phyloP scores from a whole-genome alignment of 2,329 filamentous ascomycete genomes.

The Colletotrichum costaricense region DNA sequence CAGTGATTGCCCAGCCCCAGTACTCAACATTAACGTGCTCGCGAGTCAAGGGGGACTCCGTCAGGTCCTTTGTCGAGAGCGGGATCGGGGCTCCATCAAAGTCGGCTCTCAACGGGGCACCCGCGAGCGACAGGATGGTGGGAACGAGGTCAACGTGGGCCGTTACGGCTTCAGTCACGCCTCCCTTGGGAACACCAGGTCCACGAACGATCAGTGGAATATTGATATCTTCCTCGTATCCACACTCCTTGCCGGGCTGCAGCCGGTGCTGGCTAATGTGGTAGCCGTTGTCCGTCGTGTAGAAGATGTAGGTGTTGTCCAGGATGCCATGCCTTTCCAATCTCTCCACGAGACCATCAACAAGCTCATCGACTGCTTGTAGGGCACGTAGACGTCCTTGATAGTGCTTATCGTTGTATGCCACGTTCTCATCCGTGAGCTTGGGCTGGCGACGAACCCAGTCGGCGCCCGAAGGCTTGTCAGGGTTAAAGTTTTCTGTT shows the following conservation, averaged over 20 bases:
- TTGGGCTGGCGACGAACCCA: constrained; percentile 56
- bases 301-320: constrained; percentile 62
- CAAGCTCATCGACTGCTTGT: constrained; percentile 58
- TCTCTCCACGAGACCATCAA: constrained; percentile 50
- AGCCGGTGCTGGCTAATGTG: constrained; percentile 65
- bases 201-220: constrained; percentile 63
- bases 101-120: constrained; percentile 51
- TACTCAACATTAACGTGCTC: constrained; percentile 66
- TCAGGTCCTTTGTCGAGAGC: constrained; percentile 38
- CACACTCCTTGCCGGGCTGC: constrained; percentile 62
- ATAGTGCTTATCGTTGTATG: constrained; percentile 52
- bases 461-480: constrained; percentile 51
- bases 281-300: constrained; percentile 64
- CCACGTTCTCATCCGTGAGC: constrained; percentile 44
- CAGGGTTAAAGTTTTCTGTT: constrained; percentile 74
- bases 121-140: constrained; percentile 58
- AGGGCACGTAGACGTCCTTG: constrained; percentile 54
- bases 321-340: constrained; percentile 46
- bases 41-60: constrained; percentile 38
- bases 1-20: constrained; percentile 56
- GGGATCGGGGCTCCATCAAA: constrained; percentile 65
- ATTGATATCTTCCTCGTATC: constrained; percentile 63
- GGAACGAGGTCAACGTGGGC: constrained; percentile 67
- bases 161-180: constrained; percentile 52
- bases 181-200: constrained; percentile 54